These are phyloP conservation scores for Haplosporangium sp. DNA, from an alignment of 371 early-diverging fungal genomes.

Conservation along the genomic window DNA sequence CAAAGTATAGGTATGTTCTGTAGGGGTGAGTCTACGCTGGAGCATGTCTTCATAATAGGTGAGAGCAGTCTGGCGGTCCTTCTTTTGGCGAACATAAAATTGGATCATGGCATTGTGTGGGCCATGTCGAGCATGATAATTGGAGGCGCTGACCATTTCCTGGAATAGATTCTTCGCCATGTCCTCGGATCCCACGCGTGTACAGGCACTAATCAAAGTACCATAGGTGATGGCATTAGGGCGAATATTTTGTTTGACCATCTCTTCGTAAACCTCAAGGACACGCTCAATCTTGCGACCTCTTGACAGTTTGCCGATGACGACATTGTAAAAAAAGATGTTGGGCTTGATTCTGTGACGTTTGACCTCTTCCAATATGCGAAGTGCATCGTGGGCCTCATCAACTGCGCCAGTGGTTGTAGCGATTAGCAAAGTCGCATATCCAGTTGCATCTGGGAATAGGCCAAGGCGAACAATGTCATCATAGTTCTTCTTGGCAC, in stretches of 20 bases:
- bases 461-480: constrained; percentile 57
- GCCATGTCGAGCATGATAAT: constrained; percentile 69
- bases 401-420: constrained; percentile 64
- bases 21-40: constrained; percentile 60
- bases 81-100: constrained; percentile 69
- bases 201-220: constrained; percentile 71
- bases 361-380: constrained; percentile 69
- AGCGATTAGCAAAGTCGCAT: constrained; percentile 52
- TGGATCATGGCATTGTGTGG: constrained; percentile 75
- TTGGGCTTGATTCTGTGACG: constrained; percentile 64
- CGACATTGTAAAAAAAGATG: constrained; percentile 72
- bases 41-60: constrained; percentile 63
- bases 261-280: constrained; percentile 65
- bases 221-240: constrained; percentile 73
- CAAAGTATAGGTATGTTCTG: constrained; percentile 71
- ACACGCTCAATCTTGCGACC: constrained; percentile 69
- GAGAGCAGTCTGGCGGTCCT: constrained; percentile 67
- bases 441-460: constrained; percentile 50
- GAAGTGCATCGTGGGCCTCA: constrained; percentile 66
- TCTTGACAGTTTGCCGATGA: constrained; percentile 70
- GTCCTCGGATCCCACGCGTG: constrained; percentile 65
- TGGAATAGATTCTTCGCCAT: constrained; percentile 64
- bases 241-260: constrained; percentile 59
- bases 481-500: constrained; percentile 64
- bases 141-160: constrained; percentile 62